Evolutionary conservation across 352 stramenopile species (phyloP).

Genomic region (Phytopythium delawarense): DNA sequence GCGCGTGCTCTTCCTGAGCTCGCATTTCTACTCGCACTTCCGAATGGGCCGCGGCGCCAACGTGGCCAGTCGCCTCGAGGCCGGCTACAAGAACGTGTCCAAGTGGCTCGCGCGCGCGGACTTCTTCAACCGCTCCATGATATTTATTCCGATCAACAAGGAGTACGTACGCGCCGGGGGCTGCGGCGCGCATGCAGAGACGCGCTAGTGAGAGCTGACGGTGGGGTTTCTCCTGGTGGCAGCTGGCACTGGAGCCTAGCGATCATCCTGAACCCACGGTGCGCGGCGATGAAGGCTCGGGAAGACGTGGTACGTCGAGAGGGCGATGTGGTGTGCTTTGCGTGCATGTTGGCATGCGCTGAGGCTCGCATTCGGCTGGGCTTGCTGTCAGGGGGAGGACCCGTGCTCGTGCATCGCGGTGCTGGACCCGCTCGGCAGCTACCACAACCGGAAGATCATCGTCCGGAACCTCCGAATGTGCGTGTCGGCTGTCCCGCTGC

Average conservation of each 20-base stretch:
- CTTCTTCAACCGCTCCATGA: conserved; percentile 66
- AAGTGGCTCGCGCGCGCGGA: conserved; percentile 64
- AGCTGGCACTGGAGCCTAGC: conserved; percentile 84
- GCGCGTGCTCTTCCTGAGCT: conserved; percentile 75
- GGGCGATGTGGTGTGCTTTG: neutral
- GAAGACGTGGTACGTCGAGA: conserved; percentile 21
- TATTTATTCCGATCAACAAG: conserved; percentile 89
- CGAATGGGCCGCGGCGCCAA: conserved; percentile 36
- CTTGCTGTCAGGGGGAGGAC: conserved; percentile 10
- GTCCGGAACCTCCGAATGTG: conserved; percentile 53
- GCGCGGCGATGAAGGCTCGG: conserved; percentile 26
- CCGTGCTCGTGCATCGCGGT: conserved; percentile 54
- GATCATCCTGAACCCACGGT: conserved; percentile 64
- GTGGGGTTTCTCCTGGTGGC: conserved; percentile 5
- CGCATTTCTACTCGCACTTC: conserved; percentile 73
- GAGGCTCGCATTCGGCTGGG: neutral
- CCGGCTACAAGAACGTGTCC: conserved; percentile 73
- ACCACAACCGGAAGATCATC: conserved; percentile 60
- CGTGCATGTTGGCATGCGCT: neutral
- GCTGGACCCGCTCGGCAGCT: conserved; percentile 66
- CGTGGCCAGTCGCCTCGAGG: conserved; percentile 30
- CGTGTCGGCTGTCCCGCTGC: conserved; percentile 5
- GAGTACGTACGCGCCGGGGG: conserved; percentile 42
- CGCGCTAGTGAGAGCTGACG: neutral
- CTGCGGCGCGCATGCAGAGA: no score